Conservation (phyloP, 305 asterid genomes). For the Solanum hybrid region DNA sequence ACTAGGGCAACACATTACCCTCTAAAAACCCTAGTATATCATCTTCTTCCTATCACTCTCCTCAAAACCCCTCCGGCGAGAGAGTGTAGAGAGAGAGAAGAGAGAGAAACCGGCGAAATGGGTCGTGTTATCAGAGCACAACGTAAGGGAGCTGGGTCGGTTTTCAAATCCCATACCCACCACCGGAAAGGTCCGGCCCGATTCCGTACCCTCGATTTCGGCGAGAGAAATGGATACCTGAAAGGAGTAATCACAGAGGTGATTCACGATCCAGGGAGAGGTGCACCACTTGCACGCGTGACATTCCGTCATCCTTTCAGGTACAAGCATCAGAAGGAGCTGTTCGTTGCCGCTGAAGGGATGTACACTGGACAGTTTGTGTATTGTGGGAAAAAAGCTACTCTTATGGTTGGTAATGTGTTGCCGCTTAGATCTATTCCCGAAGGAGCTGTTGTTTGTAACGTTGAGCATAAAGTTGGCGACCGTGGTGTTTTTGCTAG, state of each 20-base stretch:
- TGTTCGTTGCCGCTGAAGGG: constrained; percentile 89
- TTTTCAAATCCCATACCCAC: constrained; percentile 86
- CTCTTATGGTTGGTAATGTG: constrained; percentile 67
- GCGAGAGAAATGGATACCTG: constrained; percentile 84
- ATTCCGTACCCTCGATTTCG: constrained; percentile 85
- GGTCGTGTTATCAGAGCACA: constrained; percentile 94
- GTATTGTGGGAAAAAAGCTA: constrained; percentile 86
- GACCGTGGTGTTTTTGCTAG: constrained; percentile 87
- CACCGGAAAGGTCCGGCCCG: constrained; percentile 90
- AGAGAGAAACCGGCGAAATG: constrained; percentile 25
- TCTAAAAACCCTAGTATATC: constrained; percentile 11
- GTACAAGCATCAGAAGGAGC: constrained; percentile 87
- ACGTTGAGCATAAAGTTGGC: constrained; percentile 91
- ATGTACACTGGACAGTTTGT: constrained; percentile 81
- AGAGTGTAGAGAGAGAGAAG: background rate
- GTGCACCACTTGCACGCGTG: constrained; percentile 82
- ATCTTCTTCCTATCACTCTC: background rate
- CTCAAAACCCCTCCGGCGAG: background rate
- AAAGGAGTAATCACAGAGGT: constrained; percentile 81
- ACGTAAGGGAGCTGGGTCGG: constrained; percentile 95
- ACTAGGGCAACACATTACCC: background rate
- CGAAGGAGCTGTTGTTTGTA: constrained; percentile 83
- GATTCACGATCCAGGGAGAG: constrained; percentile 93
- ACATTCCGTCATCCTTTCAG: constrained; percentile 93
- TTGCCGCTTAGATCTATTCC: constrained; percentile 82